Conservation (phyloP, 148 eudicot genomes). For the Silene latifolia region DNA sequence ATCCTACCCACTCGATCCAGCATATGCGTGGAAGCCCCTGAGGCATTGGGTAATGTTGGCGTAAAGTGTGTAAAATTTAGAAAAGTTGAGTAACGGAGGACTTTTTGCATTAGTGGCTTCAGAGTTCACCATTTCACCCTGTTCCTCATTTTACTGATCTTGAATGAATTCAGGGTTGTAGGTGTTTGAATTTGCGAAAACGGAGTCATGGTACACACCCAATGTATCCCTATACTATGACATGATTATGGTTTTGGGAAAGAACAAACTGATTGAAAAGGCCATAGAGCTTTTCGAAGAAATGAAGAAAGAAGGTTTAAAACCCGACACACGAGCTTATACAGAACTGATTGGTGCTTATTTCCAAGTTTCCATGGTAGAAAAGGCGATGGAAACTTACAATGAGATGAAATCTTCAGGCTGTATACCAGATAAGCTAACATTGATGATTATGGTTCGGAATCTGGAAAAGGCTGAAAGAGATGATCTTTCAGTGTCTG, state of each 20-base stretch:
- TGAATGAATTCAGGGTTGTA: constrained; percentile 36
- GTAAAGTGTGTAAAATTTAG: no score
- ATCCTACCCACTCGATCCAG: no score
- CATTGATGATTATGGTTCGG: constrained; percentile 52
- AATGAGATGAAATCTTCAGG: constrained; percentile 60
- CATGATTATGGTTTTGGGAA: constrained; percentile 59
- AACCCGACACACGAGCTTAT: constrained; percentile 60
- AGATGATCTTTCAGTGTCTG: constrained; percentile 46
- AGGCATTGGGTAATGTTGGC: not conserved
- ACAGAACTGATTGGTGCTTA: constrained; percentile 70
- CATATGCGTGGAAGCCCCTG: not conserved
- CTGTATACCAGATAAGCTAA: constrained; percentile 58
- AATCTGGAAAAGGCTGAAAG: constrained; percentile 54
- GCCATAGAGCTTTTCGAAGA: constrained; percentile 52
- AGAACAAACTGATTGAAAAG: constrained; percentile 45
- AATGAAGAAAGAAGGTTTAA: constrained; percentile 50
- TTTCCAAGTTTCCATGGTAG: constrained; percentile 44
- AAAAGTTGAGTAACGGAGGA: no score
- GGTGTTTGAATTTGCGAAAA: constrained; percentile 64
- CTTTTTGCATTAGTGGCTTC: not conserved
- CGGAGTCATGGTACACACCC: constrained; percentile 61
- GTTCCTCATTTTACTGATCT: constrained; percentile 24
- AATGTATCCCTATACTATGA: constrained; percentile 44
- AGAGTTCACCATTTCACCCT: not conserved
- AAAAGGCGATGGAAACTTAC: constrained; percentile 65